phyloP scores from a whole-genome alignment of 768 basidiomycete species.

The Hericium alpestre region DNA sequence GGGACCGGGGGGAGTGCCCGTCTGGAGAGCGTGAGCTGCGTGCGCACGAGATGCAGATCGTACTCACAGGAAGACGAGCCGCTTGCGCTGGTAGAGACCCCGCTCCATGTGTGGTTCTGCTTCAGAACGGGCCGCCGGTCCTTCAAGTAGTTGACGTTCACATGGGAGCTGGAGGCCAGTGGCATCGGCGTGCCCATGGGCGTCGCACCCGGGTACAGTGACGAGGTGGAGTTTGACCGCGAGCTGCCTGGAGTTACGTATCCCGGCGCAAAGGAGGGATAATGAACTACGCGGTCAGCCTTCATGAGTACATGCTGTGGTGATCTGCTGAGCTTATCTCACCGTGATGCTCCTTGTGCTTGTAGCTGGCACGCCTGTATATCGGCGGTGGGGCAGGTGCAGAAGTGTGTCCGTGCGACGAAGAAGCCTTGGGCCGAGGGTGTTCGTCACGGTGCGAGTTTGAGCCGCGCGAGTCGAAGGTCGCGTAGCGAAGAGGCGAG shows the following conservation, averaged over 20 bases:
- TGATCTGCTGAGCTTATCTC: constrained; percentile 14
- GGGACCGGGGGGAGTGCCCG: constrained; percentile 15
- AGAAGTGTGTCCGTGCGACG: constrained; percentile 4
- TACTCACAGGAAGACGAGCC: constrained; percentile 33
- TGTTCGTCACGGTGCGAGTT: constrained; percentile 2
- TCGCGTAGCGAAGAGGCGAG: constrained; percentile 13
- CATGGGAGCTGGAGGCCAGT: constrained; percentile 6
- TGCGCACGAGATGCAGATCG: background rate
- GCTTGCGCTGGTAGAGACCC: constrained; percentile 25
- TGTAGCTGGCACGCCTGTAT: constrained; percentile 3
- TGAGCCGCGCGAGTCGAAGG: constrained; percentile 13
- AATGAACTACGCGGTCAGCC: constrained; percentile 11
- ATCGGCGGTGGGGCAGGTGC: background rate
- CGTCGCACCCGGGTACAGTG: constrained; percentile 30
- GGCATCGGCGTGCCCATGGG: constrained; percentile 13
- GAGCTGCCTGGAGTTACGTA: constrained; percentile 31
- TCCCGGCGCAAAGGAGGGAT: constrained; percentile 11
- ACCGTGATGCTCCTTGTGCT: constrained; percentile 1
- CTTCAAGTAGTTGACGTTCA: constrained; percentile 2
- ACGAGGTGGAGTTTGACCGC: constrained; percentile 42
- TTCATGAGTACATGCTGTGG: constrained; percentile 4
- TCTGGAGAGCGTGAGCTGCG: background rate
- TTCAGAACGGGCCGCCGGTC: constrained; percentile 38
- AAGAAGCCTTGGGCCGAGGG: background rate
- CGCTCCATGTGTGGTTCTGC: constrained; percentile 36